Evolutionary conservation across 805 yeast species (phyloP), one percentile per base, ranked within the genome.

Genomic region (Novakomyces olei): DNA sequence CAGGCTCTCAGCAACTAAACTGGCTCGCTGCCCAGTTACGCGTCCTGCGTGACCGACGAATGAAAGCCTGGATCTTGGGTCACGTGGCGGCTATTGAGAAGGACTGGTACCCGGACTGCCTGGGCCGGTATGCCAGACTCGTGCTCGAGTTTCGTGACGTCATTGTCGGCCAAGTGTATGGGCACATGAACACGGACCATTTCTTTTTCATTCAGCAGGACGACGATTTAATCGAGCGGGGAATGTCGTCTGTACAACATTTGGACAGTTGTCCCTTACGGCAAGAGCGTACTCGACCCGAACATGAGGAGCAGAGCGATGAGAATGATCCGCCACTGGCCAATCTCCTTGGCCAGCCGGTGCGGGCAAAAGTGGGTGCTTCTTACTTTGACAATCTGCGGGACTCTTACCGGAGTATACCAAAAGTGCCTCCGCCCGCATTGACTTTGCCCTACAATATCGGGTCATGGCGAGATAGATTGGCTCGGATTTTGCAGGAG

Each of bases 161-260:
- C 26, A 74, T 79, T 18, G 59, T 80, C 39, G 92, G 92, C 14
- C 80, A 83, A 7, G 53, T 79, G 19, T 79, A 65, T 48, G 93
- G 93, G 0, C 93, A 79, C 48, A 79, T 79, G 92, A 79, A 79
- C 50, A 58, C 78, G 34, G 92, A 80, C 47, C 92, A 79, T 53
- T 78, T 75, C 48, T 61, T 76, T 29, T 80, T 91, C 0, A 56
- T 74, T 38, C 85, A 79, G 53, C 63, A 79, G 2, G 63, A 61
- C 30, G 64, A 66, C 41, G 78, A 88, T 1, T 71, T 76, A 56
- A 59, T 61, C 35, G n/a, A n/a, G n/a, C n/a, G n/a, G n/a, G n/a
- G n/a, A n/a, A n/a, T n/a, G n/a, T n/a, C n/a, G n/a, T n/a, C n/a
- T n/a, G n/a, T n/a, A n/a, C n/a, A n/a, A n/a, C n/a, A n/a, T n/a